Evolutionary conservation across 176 grass and related monocot species (phyloP).

Genomic region (Bothriochloa decipiens): DNA sequence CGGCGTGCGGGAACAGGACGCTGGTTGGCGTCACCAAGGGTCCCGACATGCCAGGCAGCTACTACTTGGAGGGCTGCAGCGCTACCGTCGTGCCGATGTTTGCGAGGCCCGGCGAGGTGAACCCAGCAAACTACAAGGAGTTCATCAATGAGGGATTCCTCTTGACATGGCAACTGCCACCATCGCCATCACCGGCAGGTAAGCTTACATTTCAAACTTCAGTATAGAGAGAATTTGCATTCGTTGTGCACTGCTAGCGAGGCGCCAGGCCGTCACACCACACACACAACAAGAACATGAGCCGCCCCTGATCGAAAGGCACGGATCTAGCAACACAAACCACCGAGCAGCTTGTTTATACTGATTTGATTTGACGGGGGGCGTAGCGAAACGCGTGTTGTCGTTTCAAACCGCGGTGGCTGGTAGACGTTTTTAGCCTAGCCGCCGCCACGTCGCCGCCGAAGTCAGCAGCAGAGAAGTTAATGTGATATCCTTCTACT

Average conservation of each 20-base stretch:
- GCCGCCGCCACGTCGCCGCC: too few species aligned
- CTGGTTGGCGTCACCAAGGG: background rate
- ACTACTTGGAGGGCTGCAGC: background rate
- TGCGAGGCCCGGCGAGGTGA: rapidly evolving
- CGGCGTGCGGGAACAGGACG: background rate
- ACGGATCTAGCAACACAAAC: background rate
- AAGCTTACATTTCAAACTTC: background rate
- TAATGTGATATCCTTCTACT: too few species aligned
- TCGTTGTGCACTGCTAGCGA: background rate
- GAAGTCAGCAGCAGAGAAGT: background rate
- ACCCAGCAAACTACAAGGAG: background rate
- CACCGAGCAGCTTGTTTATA: background rate
- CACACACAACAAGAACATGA: background rate
- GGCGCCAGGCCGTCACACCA: too few species aligned
- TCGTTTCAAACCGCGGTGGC: too few species aligned
- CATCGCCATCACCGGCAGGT: background rate
- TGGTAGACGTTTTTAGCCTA: too few species aligned
- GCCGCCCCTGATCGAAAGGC: background rate
- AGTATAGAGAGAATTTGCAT: background rate
- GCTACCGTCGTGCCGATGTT: background rate
- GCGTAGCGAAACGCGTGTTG: too few species aligned
- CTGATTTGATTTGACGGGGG: too few species aligned
- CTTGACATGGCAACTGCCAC: slow-evolving; percentile 29
- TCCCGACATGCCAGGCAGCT: background rate
- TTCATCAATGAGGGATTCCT: slow-evolving; percentile 2